These are phyloP conservation scores for Diplotaxis tenuifolia DNA, from an alignment of 345 rosid species.

Conservation along the genomic window DNA sequence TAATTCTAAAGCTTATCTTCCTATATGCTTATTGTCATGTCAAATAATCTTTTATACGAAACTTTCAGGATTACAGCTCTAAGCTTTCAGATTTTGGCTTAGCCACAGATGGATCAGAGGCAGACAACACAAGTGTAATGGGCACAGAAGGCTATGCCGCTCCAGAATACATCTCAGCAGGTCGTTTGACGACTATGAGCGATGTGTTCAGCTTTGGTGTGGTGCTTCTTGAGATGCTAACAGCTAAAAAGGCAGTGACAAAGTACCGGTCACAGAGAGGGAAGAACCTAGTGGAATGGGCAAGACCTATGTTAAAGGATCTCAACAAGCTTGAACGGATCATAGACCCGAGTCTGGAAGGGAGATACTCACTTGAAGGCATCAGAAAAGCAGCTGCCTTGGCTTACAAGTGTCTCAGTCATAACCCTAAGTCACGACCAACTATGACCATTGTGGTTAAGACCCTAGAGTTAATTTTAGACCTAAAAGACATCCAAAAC, in stretches of 20 bases:
- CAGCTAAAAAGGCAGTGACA: slow-evolving; percentile 60
- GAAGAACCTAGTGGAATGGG: slow-evolving; percentile 72
- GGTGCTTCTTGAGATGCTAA: slow-evolving; percentile 66
- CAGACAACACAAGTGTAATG: slow-evolving; percentile 53
- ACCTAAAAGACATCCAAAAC: slow-evolving; percentile 46
- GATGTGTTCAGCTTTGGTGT: slow-evolving; percentile 82
- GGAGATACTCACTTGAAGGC: slow-evolving; percentile 58
- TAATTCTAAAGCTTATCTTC: slow-evolving; percentile 36
- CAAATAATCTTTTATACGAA: slow-evolving; percentile 21
- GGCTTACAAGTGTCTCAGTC: slow-evolving; percentile 72
- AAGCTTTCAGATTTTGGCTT: slow-evolving; percentile 61
- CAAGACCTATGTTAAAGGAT: slow-evolving; percentile 61
- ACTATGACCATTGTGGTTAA: slow-evolving; percentile 60
- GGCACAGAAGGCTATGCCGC: slow-evolving; percentile 69
- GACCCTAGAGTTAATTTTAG: slow-evolving; percentile 55
- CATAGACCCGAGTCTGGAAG: slow-evolving; percentile 73
- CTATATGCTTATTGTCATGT: background rate
- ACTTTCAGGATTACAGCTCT: slow-evolving; percentile 48
- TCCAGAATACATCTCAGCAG: slow-evolving; percentile 56
- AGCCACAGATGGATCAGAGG: slow-evolving; percentile 65
- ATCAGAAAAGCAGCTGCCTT: slow-evolving; percentile 59
- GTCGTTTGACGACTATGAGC: slow-evolving; percentile 73
- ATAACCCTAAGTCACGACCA: slow-evolving; percentile 63
- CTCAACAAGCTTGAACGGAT: slow-evolving; percentile 47
- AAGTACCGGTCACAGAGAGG: slow-evolving; percentile 52